Evolutionary conservation across 768 basidiomycete genomes (phyloP).

Genomic region (Coprinopsis cinerea): DNA sequence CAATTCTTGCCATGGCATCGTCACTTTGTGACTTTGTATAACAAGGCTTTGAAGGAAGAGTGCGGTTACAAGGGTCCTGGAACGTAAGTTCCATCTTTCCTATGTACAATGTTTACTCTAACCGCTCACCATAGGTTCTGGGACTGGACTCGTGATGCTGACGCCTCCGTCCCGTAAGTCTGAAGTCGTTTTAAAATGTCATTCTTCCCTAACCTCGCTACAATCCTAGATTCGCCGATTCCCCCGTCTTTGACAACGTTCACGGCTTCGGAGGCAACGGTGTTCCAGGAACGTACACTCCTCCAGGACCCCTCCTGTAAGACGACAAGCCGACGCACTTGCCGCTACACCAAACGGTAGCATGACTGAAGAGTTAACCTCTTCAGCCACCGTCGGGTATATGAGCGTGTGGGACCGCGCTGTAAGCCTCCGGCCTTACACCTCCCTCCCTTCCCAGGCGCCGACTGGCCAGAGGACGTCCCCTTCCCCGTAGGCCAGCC

Average conservation of each 20-base stretch:
- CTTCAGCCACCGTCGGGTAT: not conserved
- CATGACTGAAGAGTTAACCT: not conserved
- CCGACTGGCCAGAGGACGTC: too few species aligned
- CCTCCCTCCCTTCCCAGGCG: too few species aligned
- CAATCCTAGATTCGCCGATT: constrained; percentile 11
- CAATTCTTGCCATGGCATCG: constrained; percentile 25
- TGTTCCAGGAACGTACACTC: constrained; percentile 12
- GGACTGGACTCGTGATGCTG: constrained; percentile 17
- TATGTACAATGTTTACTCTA: not conserved
- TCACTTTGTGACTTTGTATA: constrained; percentile 18
- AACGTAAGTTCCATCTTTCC: constrained; percentile 13
- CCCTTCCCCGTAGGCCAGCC: too few species aligned
- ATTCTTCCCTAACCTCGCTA: not conserved
- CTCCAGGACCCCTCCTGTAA: not conserved
- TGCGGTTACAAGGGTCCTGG: constrained; percentile 21
- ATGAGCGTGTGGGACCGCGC: too few species aligned
- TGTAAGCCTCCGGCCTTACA: too few species aligned
- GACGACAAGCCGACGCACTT: not conserved
- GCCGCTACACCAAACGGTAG: not conserved
- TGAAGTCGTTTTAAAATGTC: not conserved
- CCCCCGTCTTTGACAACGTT: constrained; percentile 14
- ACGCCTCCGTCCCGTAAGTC: constrained; percentile 10
- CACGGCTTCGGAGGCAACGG: constrained; percentile 18
- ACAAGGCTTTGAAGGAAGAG: constrained; percentile 18
- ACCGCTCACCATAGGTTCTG: constrained; percentile 9